These are phyloP conservation scores for Nigrospora osmanthi DNA, from an alignment of 2,329 filamentous ascomycete genomes.

Conservation along the genomic window DNA sequence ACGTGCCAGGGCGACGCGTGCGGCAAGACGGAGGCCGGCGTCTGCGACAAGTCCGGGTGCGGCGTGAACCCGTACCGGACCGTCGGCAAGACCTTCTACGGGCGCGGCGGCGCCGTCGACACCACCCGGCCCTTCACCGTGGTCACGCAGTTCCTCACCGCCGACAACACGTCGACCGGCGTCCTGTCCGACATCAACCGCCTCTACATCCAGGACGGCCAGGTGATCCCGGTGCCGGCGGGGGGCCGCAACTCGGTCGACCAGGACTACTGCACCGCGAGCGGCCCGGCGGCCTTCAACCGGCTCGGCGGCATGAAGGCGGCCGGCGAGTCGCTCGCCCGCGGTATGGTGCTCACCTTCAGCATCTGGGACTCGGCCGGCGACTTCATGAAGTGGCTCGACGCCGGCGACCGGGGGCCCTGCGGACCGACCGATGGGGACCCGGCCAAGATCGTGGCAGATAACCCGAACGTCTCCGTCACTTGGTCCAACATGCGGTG, in stretches of 20 bases:
- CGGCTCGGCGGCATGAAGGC: conserved; percentile 29
- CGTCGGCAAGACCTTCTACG: conserved; percentile 20
- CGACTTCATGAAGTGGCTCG: conserved; percentile 45
- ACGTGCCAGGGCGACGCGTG: conserved; percentile 22
- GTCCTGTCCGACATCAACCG: conserved; percentile 23
- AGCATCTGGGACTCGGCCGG: conserved; percentile 43
- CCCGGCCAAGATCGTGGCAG: conserved; percentile 33
- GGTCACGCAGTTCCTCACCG: conserved; percentile 27
- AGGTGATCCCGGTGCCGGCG: conserved; percentile 24
- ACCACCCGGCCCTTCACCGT: conserved; percentile 26
- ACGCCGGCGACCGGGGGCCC: conserved; percentile 40
- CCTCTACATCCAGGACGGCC: conserved; percentile 25
- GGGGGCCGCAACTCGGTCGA: conserved; percentile 28
- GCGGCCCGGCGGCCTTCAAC: conserved; percentile 21
- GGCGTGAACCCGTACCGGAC: conserved; percentile 26
- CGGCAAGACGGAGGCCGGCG: conserved; percentile 15
- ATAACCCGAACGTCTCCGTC: conserved; percentile 38
- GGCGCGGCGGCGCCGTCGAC: conserved; percentile 21
- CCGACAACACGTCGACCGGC: conserved; percentile 16
- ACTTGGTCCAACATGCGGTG: conserved; percentile 48
- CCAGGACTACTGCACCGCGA: conserved; percentile 25
- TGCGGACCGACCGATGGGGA: conserved; percentile 39
- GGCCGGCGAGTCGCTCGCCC: conserved; percentile 32
- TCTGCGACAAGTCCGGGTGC: conserved; percentile 27
- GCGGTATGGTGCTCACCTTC: conserved; percentile 42